Percentiles rank a stretch among this genome's conserved stretches.
Conservation (phyloP, 2,329 filamentous ascomycete species). For the Fusarium coicis region DNA sequence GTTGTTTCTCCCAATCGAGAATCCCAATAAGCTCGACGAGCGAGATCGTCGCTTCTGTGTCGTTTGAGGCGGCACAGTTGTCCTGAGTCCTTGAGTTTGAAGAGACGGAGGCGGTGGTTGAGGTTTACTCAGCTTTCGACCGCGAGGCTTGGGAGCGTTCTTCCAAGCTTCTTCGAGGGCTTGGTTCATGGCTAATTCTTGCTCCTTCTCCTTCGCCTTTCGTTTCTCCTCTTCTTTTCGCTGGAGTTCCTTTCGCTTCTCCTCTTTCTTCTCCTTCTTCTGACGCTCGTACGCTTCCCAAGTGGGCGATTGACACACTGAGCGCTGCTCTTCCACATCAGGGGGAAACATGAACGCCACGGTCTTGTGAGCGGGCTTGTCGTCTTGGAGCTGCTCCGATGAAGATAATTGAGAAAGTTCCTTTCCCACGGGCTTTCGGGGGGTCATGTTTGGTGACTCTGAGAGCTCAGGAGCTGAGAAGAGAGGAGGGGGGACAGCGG, state of each 20-base stretch:
- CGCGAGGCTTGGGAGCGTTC: conserved; percentile 37
- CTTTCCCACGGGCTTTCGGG: conserved; percentile 30
- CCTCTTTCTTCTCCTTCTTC: conserved; percentile 64
- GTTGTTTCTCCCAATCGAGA: conserved; percentile 34
- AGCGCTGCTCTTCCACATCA: conserved; percentile 45
- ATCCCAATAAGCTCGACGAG: conserved; percentile 44
- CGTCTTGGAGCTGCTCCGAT: conserved; percentile 23
- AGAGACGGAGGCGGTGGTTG: conserved; percentile 40
- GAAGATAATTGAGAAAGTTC: conserved; percentile 10
- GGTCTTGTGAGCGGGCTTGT: conserved; percentile 43
- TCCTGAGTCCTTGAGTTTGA: conserved; percentile 29
- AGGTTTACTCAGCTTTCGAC: conserved; percentile 48
- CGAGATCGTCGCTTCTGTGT: conserved; percentile 41
- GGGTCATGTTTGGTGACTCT: conserved; percentile 27
- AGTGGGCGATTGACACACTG: conserved; percentile 70
- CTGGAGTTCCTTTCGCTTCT: conserved; percentile 55
- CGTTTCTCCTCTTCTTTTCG: conserved; percentile 47
- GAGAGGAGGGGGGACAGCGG: conserved; percentile 32
- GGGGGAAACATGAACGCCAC: conserved; percentile 49
- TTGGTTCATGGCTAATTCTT: conserved; percentile 26
- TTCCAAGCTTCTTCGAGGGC: conserved; percentile 41
- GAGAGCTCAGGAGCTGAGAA: conserved; percentile 26
- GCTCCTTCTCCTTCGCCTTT: conserved; percentile 38
- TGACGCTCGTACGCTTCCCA: conserved; percentile 68
- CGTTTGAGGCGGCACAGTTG: conserved; percentile 25